Conservation (phyloP, 208 protist genomes). For the Leishmania lainsoni region DNA sequence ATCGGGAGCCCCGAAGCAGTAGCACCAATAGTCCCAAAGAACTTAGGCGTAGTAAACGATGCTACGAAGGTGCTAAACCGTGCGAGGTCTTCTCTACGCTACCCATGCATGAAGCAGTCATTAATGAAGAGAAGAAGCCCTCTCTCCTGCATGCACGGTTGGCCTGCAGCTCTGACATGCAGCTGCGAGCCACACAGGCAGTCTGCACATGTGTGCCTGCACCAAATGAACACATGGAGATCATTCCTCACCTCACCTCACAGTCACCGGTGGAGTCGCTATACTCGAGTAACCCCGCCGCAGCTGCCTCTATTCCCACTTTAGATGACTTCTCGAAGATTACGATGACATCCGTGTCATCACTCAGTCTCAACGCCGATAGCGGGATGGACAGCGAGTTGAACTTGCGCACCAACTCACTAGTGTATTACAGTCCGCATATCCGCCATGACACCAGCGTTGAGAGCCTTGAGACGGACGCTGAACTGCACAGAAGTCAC, state of each 20-base stretch:
- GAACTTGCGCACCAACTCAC: conserved; percentile 1
- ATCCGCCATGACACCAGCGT: background rate
- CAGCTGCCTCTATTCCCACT: background rate
- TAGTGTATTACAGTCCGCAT: background rate
- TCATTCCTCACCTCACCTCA: conserved; percentile 9
- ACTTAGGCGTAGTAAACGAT: no score
- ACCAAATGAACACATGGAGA: conserved; percentile 7
- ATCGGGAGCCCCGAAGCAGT: background rate
- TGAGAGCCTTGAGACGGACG: background rate
- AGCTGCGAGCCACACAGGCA: background rate
- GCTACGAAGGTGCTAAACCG: no score
- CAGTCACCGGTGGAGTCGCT: conserved; percentile 14
- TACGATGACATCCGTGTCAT: background rate
- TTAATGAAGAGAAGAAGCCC: conserved; percentile 5
- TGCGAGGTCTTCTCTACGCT: background rate
- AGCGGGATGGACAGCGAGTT: background rate
- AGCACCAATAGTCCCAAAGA: background rate
- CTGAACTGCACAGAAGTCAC: background rate
- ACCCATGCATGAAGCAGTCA: background rate
- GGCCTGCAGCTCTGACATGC: background rate
- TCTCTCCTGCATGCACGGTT: conserved; percentile 5
- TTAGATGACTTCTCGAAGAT: background rate
- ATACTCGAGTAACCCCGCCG: background rate
- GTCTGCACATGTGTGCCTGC: conserved; percentile 1
- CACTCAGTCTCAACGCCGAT: background rate